Evolutionary conservation across 306 rosid species (phyloP).

Genomic region (Fragaria nilgerrensis): DNA sequence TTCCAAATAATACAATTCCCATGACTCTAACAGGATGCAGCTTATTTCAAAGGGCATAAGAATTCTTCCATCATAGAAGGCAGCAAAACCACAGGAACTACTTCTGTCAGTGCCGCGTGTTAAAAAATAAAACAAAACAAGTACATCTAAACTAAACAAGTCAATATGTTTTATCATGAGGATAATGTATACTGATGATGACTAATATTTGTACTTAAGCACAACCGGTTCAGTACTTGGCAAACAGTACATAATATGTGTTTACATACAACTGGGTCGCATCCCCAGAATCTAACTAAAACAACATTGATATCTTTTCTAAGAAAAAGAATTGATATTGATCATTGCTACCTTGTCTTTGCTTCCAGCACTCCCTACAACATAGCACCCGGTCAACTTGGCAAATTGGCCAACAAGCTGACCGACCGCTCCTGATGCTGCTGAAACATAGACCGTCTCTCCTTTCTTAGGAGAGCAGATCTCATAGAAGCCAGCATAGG

Average conservation of each 20-base stretch:
- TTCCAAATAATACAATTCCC: neutral
- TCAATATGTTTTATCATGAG: neutral
- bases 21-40: neutral
- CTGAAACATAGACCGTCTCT: conserved; percentile 48
- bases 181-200: neutral
- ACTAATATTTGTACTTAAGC: neutral
- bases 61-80: neutral
- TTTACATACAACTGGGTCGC: neutral
- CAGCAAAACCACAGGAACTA: neutral
- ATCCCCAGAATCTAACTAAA: neutral
- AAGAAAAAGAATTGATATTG: neutral
- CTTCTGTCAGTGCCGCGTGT: neutral
- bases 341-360: conserved; percentile 36
- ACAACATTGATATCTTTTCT: neutral
- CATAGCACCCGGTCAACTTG: conserved; percentile 48
- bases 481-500: conserved; percentile 31
- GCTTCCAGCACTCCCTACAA: conserved; percentile 60
- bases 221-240: neutral
- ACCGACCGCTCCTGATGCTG: conserved; percentile 34
- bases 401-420: conserved; percentile 41
- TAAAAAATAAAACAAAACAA: neutral
- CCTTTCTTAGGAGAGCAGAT: conserved; percentile 50
- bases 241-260: neutral
- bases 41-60: neutral
- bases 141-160: neutral